A percentile compares a stretch with the other conserved stretches of the same genome.
phyloP scores from a whole-genome alignment of 352 stramenopile genomes.

The Pythium aphanidermatum region DNA sequence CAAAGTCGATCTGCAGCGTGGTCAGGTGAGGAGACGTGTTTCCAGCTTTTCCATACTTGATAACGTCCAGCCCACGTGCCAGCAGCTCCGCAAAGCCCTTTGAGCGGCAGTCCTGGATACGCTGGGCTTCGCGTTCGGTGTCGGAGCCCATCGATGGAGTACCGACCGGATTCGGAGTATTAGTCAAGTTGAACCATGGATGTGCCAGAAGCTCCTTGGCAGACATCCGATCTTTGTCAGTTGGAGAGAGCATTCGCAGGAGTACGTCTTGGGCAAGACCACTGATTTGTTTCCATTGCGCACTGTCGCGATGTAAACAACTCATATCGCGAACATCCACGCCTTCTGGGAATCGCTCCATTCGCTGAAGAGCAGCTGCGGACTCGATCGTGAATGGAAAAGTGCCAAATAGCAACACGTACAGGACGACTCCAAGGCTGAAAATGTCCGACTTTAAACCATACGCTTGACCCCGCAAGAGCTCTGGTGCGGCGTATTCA shows the following conservation, averaged over 20 bases:
- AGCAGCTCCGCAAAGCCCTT: slow-evolving; percentile 68
- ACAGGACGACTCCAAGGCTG: slow-evolving; percentile 72
- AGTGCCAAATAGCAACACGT: slow-evolving; percentile 69
- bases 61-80: slow-evolving; percentile 46
- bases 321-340: slow-evolving; percentile 79
- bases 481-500: slow-evolving; percentile 69
- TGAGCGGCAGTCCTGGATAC: slow-evolving; percentile 43
- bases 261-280: slow-evolving; percentile 53
- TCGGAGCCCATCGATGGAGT: too few relatives aligned
- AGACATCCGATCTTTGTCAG: slow-evolving; percentile 51
- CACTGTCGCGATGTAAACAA: slow-evolving; percentile 49
- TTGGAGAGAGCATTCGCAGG: slow-evolving; percentile 42
- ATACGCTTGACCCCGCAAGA: slow-evolving; percentile 61
- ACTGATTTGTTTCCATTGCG: slow-evolving; percentile 52
- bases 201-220: slow-evolving; percentile 54
- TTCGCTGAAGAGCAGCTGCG: slow-evolving; percentile 48
- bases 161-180: too few relatives aligned
- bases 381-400: slow-evolving; percentile 80
- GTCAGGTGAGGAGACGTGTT: slow-evolving; percentile 37
- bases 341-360: slow-evolving; percentile 54
- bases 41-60: slow-evolving; percentile 49
- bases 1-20: slow-evolving; percentile 50
- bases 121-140: slow-evolving; percentile 24
- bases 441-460: slow-evolving; percentile 77
- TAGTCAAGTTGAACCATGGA: slow-evolving; percentile 44